Evolutionary conservation across 2,329 filamentous ascomycete species (phyloP).

Genomic region (Hymenoscyphus repandus): DNA sequence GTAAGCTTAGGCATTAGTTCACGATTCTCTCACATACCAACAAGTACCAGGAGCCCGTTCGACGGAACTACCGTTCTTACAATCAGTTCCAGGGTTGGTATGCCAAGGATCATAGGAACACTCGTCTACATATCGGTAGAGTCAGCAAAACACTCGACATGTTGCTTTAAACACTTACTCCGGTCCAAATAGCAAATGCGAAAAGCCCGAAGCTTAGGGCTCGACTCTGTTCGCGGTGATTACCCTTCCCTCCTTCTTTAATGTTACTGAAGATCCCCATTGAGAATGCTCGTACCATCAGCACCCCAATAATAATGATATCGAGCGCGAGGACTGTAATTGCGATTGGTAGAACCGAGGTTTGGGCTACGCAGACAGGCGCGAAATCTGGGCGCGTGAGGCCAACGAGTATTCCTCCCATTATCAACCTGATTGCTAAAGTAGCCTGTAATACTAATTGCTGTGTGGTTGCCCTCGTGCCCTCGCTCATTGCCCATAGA

Average conservation of each 20-base stretch:
- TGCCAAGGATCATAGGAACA: constrained; percentile 30
- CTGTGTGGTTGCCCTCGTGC: constrained; percentile 23
- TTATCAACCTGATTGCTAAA: constrained; percentile 25
- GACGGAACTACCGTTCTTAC: constrained; percentile 29
- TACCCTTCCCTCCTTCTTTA: constrained; percentile 12
- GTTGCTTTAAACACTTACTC: constrained; percentile 15
- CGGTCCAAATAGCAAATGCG: constrained; percentile 29
- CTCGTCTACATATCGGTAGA: constrained; percentile 20
- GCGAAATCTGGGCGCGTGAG: constrained; percentile 30
- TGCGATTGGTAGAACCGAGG: constrained; percentile 25
- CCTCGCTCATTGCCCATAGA: constrained; percentile 30
- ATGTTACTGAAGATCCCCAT: constrained; percentile 21
- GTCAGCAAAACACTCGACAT: constrained; percentile 12
- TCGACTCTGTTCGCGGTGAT: constrained; percentile 21
- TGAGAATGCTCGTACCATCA: constrained; percentile 23
- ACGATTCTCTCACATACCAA: constrained; percentile 22
- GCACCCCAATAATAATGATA: constrained; percentile 25
- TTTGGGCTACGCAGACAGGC: constrained; percentile 29
- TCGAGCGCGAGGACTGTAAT: constrained; percentile 30
- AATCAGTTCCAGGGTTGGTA: constrained; percentile 24
- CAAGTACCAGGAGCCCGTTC: constrained; percentile 27
- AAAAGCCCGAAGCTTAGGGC: constrained; percentile 23
- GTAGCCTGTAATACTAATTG: constrained; percentile 27
- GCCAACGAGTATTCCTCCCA: constrained; percentile 27
- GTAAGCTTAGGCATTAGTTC: not conserved